phyloP scores from a whole-genome alignment of 1,284 basidiomycete species.

The Earliella scabrosa region DNA sequence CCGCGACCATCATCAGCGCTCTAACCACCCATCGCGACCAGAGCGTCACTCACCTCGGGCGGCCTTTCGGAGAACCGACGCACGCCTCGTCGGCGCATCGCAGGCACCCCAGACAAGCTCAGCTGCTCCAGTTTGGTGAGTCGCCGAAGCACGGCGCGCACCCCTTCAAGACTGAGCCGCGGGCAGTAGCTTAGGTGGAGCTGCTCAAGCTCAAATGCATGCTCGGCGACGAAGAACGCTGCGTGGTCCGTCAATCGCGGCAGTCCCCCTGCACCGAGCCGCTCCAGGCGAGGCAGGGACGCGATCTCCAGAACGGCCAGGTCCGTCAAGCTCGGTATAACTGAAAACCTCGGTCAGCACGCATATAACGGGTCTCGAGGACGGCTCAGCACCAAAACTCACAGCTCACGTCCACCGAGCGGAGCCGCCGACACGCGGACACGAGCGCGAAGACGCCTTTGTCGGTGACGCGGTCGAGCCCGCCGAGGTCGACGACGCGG shows the following conservation, averaged over 20 bases:
- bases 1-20: neutral
- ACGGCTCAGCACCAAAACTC: neutral
- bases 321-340: conserved; percentile 65
- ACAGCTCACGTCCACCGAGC: conserved; percentile 90
- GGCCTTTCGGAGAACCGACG: conserved; percentile 81
- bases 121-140: conserved; percentile 75
- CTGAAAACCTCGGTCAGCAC: conserved; percentile 44
- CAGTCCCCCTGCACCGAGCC: conserved; percentile 82
- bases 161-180: conserved; percentile 77
- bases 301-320: conserved; percentile 85
- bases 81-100: conserved; percentile 75
- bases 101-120: conserved; percentile 82
- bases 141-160: conserved; percentile 75
- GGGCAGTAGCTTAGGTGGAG: conserved; percentile 91
- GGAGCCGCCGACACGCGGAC: conserved; percentile 73
- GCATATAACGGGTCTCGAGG: no score
- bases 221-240: conserved; percentile 67
- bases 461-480: conserved; percentile 84
- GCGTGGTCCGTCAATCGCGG: conserved; percentile 70
- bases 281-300: conserved; percentile 70
- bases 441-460: conserved; percentile 74
- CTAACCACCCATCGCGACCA: neutral
- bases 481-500: conserved; percentile 83
- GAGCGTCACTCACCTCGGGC: conserved; percentile 55
- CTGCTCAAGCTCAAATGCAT: conserved; percentile 74